Base-by-base conservation (phyloP, 2,329 filamentous ascomycete genomes). In the Venturia effusa region DNA sequence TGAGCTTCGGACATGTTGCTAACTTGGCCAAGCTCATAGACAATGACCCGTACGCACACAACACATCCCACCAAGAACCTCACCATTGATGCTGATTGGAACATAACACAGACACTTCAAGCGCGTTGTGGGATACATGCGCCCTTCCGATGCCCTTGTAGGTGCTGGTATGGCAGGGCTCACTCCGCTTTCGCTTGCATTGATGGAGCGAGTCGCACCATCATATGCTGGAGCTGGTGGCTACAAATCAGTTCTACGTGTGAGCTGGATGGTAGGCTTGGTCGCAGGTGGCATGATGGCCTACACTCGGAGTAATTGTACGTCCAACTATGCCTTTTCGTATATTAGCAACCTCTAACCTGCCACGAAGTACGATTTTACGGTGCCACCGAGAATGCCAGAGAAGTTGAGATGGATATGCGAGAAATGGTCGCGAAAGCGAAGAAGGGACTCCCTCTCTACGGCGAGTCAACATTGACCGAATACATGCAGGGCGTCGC, bases 341-440 rank as follows among this genome's bases (percentile, higher is more conserved):
- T 17, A 15, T 41, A 60, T 37, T 41, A 60, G 10, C 61, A 63
- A 37, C 30, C 4, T 40, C 62, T 61, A 24, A 51, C 27, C 27
- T 27, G 30, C 15, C 63, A n/a, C 34, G 34, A 72, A 96, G 92
- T 93, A 72, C 89, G 94, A 68, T 97, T 99, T 79, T 97, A 97
- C 79, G 94, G 94, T 71, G 90, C 92, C 77, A 87, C 84, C 59
- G 94, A 99, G 78, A 99, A 99, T 79, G 79, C 87, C 63, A 87
- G 94, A 71, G 94, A 99, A 77, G 81, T 94, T 65, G 89, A 96
- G 68, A 88, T 96, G 88, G 94, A 99, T 75, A 97, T 97, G 92
- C 84, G 85, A 68, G 94, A 99, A 78, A 99, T 99, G 94, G 92
- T 97, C 43, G 84, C 87, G 75, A 95, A 93, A 79, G 92, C 97